These are phyloP conservation scores for Fusarium odoratissimum DNA, from an alignment of 2,329 filamentous ascomycete genomes.

Conservation along the genomic window DNA sequence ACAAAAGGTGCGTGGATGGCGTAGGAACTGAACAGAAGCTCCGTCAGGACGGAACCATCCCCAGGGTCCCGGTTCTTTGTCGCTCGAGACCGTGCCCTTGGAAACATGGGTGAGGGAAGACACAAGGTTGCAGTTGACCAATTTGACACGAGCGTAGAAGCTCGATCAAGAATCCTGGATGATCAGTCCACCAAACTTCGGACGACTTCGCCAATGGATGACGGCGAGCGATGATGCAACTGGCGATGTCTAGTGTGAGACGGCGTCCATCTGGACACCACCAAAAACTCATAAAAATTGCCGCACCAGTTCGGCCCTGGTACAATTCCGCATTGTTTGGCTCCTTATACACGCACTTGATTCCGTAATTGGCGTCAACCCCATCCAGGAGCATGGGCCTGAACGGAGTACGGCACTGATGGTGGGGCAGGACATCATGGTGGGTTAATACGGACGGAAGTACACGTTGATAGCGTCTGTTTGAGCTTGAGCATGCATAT, in stretches of 20 bases:
- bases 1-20: conserved; percentile 6
- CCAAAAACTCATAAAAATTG: conserved; percentile 33
- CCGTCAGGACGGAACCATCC: conserved; percentile 12
- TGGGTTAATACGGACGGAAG: conserved; percentile 36
- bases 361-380: conserved; percentile 29
- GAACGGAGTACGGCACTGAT: conserved; percentile 28
- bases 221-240: conserved; percentile 19
- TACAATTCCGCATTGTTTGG: conserved; percentile 9
- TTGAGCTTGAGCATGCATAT: conserved; percentile 30
- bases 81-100: neutral
- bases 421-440: conserved; percentile 38
- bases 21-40: conserved; percentile 5
- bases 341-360: conserved; percentile 8
- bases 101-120: neutral
- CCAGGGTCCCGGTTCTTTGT: conserved; percentile 1
- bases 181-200: neutral
- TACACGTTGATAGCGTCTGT: conserved; percentile 27
- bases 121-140: neutral
- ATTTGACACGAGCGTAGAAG: neutral
- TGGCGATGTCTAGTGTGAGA: conserved; percentile 15
- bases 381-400: conserved; percentile 33
- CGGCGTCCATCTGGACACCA: conserved; percentile 6
- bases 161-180: neutral
- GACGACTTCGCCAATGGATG: neutral
- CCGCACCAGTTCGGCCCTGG: conserved; percentile 31